Percentiles rank a stretch among this genome's conserved stretches.
Conservation (phyloP, 305 asterid species). For the Fraxinus xanthoxyloides region DNA sequence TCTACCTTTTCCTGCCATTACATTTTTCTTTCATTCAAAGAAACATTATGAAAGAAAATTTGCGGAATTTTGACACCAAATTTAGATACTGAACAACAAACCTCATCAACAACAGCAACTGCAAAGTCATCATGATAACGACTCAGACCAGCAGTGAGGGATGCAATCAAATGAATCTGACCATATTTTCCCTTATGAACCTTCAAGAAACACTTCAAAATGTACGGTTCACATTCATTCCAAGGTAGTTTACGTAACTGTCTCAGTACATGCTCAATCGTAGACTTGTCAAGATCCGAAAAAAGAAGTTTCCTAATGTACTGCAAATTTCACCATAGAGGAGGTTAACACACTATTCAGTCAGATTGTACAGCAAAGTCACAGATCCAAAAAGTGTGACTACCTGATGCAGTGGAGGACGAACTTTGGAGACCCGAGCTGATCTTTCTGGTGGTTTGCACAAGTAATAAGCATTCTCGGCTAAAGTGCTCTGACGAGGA, state of each 20-base stretch:
- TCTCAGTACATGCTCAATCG: slow-evolving; percentile 88
- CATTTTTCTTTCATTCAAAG: background rate
- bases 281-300: slow-evolving; percentile 91
- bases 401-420: slow-evolving; percentile 98
- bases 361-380: slow-evolving; percentile 15
- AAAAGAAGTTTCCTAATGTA: slow-evolving; percentile 92
- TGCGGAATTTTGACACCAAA: slow-evolving; percentile 14
- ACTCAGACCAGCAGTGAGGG: slow-evolving; percentile 92
- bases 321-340: slow-evolving; percentile 43
- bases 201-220: slow-evolving; percentile 93
- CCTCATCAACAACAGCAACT: slow-evolving; percentile 98
- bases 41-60: background rate
- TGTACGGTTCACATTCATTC: slow-evolving; percentile 84
- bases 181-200: slow-evolving; percentile 98
- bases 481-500: slow-evolving; percentile 96
- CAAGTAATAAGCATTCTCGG: slow-evolving; percentile 96
- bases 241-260: slow-evolving; percentile 97
- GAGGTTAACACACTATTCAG: slow-evolving; percentile 24
- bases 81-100: slow-evolving; percentile 32
- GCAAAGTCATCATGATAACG: slow-evolving; percentile 95
- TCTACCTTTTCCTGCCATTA: background rate
- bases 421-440: slow-evolving; percentile 94
- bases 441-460: slow-evolving; percentile 99
- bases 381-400: slow-evolving; percentile 17
- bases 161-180: slow-evolving; percentile 97